phyloP scores from a whole-genome alignment of 2,329 filamentous ascomycete species.

The Fusarium ramigenum region DNA sequence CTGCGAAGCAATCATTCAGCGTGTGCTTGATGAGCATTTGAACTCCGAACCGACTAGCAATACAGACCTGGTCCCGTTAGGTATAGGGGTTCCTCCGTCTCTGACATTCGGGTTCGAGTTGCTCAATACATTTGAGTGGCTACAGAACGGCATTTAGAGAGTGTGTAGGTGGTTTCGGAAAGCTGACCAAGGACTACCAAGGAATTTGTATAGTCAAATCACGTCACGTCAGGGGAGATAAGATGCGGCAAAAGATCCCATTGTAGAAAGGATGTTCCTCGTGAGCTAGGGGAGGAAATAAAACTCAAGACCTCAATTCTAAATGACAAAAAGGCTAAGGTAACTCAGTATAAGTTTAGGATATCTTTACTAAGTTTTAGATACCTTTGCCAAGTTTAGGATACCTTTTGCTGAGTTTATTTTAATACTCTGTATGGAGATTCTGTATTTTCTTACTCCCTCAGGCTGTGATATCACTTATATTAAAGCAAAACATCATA shows the following conservation, averaged over 20 bases:
- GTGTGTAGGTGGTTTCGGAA: neutral
- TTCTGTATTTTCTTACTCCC: too few relatives aligned
- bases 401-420: neutral
- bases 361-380: neutral
- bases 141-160: neutral
- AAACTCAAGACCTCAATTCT: neutral
- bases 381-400: neutral
- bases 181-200: neutral
- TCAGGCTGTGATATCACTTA: too few relatives aligned
- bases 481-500: too few relatives aligned
- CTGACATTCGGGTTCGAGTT: slow-evolving; percentile 57
- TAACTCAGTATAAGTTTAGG: neutral
- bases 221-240: neutral
- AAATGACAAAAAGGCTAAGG: neutral
- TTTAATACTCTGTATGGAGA: too few relatives aligned
- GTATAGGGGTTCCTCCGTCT: slow-evolving; percentile 47
- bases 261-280: neutral
- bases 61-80: slow-evolving; percentile 35
- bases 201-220: neutral
- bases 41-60: slow-evolving; percentile 46
- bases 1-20: slow-evolving; percentile 58
- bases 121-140: slow-evolving; percentile 55
- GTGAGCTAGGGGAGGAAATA: neutral
- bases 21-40: slow-evolving; percentile 59
- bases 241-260: neutral